Evolutionary conservation across 2,329 filamentous ascomycete genomes (phyloP).

Genomic region (Phialocephala sp.): DNA sequence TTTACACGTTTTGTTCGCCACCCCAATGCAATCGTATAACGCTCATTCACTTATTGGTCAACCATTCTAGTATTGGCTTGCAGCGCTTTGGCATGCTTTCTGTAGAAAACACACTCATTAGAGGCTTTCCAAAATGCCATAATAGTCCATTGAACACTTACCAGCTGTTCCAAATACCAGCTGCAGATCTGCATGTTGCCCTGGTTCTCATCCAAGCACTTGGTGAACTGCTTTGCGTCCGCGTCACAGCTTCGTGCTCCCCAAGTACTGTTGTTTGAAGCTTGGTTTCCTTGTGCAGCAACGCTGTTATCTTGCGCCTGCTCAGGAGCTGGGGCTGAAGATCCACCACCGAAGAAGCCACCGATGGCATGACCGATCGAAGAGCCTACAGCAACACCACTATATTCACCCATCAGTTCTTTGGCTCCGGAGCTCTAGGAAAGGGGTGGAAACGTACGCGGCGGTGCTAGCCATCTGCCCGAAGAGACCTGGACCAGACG

Average conservation of each 20-base stretch:
- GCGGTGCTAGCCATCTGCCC: conserved; percentile 98
- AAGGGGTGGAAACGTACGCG: conserved; percentile 72
- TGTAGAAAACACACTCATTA: conserved; percentile 41
- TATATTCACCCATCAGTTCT: conserved; percentile 46
- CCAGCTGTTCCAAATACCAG: conserved; percentile 97
- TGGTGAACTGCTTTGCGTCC: conserved; percentile 85
- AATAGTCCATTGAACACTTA: conserved; percentile 40
- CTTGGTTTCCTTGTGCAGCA: conserved; percentile 58
- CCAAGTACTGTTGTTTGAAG: conserved; percentile 56
- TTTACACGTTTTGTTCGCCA: conserved; percentile 30
- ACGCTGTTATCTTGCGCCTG: conserved; percentile 47
- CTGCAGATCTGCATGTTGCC: conserved; percentile 96
- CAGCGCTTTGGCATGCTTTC: conserved; percentile 84
- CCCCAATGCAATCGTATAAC: conserved; percentile 28
- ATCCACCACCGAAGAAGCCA: conserved; percentile 81
- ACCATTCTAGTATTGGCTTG: conserved; percentile 43
- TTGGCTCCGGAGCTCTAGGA: not conserved
- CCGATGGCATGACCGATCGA: conserved; percentile 95
- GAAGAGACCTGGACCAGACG: conserved; percentile 82
- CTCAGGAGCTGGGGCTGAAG: conserved; percentile 61
- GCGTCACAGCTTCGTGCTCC: conserved; percentile 73
- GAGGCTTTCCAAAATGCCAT: not conserved
- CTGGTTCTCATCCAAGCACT: conserved; percentile 94
- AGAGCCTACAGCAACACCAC: conserved; percentile 95
- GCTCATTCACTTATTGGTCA: not conserved